Evolutionary conservation across 371 early-diverging fungal species (phyloP), one percentile per base, ranked within the genome.

Genomic region (Rhizomucor pusillus): DNA sequence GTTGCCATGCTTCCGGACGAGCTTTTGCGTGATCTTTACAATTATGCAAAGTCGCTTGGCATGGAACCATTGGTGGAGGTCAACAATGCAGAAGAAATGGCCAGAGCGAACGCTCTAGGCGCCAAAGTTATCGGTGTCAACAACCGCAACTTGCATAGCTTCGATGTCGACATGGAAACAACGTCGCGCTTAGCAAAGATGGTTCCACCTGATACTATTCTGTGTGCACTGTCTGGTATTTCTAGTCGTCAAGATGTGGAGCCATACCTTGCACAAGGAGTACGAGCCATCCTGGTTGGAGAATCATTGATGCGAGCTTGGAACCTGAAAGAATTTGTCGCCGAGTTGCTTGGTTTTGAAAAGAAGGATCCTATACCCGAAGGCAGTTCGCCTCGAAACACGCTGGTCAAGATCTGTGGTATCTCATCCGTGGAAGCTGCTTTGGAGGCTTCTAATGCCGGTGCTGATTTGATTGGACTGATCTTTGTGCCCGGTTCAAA

Each of bases 1-100:
- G 96, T 97, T n/a, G 93, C 97, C 46, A 91, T 96, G 82, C 78
- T 98, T 55, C 66, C 73, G n/a, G 82, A 88, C 24, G 73, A 82
- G 18, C 71, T 79, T 20, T 66, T 94, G 45, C 60, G 59, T 25
- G 76, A 85, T 4, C 77, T 95, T 9, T 79, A 94, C 62, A 70
- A 62, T 7, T 90, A 88, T 58, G 69, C 94, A 2, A 81, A 90
- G 11, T 53, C 62, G 7, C 75, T 96, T 9, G 93, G 92, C 1
- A 97, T 98, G 90, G 97, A 97, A 67, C 95, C 99, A n/a, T 71
- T 98, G 54, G 97, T 97, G 1, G 99, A 98, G 71, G 97, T 98
- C 36, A 94, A 96, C 66, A 91, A 87, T 60, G 81, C 69, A 11
- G 86, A 81, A 29, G 97, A 98, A 73, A 93, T 95, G 95, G 67